Base-by-base conservation (phyloP, 2,329 filamentous ascomycete genomes). In the Epichloe brachyelytri region DNA sequence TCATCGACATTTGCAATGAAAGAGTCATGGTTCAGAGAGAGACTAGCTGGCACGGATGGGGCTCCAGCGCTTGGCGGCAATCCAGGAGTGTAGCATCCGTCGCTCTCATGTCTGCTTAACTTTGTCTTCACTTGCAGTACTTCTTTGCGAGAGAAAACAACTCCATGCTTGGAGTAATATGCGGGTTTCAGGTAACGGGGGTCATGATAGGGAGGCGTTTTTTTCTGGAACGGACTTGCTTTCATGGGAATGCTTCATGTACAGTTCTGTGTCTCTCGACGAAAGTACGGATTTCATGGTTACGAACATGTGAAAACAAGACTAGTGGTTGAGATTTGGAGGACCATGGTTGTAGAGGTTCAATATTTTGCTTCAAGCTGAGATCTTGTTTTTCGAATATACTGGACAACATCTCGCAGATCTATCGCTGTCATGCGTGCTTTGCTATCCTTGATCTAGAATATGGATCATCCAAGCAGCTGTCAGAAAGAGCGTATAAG, bases 1-100 rank as follows among this genome's bases (percentile, higher is more conserved):
- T 84, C 50, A 83, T 84, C 59, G 80, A 84, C 63, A 82, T 84
- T 50, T 83, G 80, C 62, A 84, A 84, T 58, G 73, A 82, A 61
- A 70, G 80, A 47, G 80, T 83, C 54, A 83, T 83, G 71, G 70
- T 82, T 49, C 78, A 80, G 62, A 69, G 79, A 48, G 59, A 71
- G 75, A 54, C 67, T 83, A 14, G 64, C 61, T 30, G 59, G 59
- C 26, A 49, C 54, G 26, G 64, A 63, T 47, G 64, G 58, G 26
- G 61, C 56, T 44, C 52, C 55, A 38, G 57, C 59, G 40, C 55
- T 58, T 36, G 61, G 57, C 4, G 59, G 57, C 41, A 65, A 58
- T 36, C 56, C 62, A 45, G 55, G 58, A 43, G 49, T 59, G 54
- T 60, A 51, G 49, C 12, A 41, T 20, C 14, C 19, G 7, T 26